Conservation (phyloP, 148 eudicot genomes). For the Spergularia bocconei region DNA sequence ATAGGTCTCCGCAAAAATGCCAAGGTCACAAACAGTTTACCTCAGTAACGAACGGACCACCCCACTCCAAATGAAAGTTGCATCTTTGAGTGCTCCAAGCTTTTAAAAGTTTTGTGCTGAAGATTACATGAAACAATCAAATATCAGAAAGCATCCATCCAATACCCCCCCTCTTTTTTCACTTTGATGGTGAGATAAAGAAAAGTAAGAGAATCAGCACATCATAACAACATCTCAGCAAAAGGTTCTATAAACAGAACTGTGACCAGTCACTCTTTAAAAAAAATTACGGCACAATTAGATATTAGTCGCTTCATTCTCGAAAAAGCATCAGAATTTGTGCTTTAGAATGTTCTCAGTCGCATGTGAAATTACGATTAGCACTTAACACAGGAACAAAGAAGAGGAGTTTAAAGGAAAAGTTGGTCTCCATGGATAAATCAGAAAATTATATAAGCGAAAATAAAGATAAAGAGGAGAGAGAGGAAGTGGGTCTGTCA, state of each 20-base stretch:
- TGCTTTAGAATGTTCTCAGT: constrained; percentile 52
- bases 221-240: constrained; percentile 31
- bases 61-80: constrained; percentile 24
- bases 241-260: constrained; percentile 26
- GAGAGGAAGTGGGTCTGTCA: constrained; percentile 32
- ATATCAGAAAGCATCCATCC: constrained; percentile 33
- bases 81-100: constrained; percentile 23
- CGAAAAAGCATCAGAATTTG: constrained; percentile 31
- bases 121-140: constrained; percentile 28
- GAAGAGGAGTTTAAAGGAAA: constrained; percentile 11
- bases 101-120: constrained; percentile 28
- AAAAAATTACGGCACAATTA: constrained; percentile 25
- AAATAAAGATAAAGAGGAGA: not conserved
- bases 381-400: not conserved
- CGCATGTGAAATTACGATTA: constrained; percentile 24
- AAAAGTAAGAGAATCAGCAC: constrained; percentile 46
- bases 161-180: constrained; percentile 23
- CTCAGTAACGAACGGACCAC: constrained; percentile 14
- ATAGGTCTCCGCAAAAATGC: not conserved
- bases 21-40: constrained; percentile 6
- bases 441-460: not conserved
- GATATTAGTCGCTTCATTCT: constrained; percentile 19
- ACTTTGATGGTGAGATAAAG: constrained; percentile 30
- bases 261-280: not conserved
- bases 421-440: constrained; percentile 24